Percentiles rank a stretch among this genome's conserved stretches.
phyloP scores from a whole-genome alignment of 2,329 filamentous ascomycete genomes.

The Curvularia sp. region DNA sequence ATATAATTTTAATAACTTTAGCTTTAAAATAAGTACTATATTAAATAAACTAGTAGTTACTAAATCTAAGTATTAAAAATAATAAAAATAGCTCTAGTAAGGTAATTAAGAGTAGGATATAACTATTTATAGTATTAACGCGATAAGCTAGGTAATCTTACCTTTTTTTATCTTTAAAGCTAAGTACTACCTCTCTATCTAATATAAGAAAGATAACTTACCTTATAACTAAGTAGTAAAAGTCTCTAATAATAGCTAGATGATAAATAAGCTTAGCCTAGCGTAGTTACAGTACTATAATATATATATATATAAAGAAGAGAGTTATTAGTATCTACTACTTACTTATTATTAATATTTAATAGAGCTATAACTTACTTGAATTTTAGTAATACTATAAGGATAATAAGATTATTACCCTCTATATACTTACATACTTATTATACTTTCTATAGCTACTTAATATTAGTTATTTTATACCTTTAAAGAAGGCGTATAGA shows the following conservation, averaged over 20 bases:
- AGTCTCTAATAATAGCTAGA: constrained; percentile 3
- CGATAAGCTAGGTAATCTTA: background rate
- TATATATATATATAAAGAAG: background rate
- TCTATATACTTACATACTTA: background rate
- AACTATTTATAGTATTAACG: background rate
- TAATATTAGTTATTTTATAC: constrained; percentile 26
- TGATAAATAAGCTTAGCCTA: background rate
- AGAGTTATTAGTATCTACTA: background rate
- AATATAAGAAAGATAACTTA: no score
- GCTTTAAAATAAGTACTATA: background rate
- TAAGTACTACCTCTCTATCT: background rate
- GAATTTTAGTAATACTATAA: constrained; percentile 15
- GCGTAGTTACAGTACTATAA: background rate
- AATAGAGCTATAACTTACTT: constrained; percentile 6
- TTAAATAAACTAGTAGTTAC: no score
- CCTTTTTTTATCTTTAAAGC: background rate
- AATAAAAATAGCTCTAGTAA: no score
- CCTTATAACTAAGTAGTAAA: background rate
- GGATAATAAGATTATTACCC: constrained; percentile 6
- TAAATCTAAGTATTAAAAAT: no score
- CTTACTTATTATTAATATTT: no score
- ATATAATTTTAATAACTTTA: background rate
- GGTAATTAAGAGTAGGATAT: background rate
- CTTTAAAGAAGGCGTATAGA: constrained; percentile 17
- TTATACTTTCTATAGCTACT: constrained; percentile 6